A percentile compares a stretch with the other conserved stretches of the same genome.
Conservation (phyloP, 352 stramenopile genomes). For the Globisporangium paddicum region DNA sequence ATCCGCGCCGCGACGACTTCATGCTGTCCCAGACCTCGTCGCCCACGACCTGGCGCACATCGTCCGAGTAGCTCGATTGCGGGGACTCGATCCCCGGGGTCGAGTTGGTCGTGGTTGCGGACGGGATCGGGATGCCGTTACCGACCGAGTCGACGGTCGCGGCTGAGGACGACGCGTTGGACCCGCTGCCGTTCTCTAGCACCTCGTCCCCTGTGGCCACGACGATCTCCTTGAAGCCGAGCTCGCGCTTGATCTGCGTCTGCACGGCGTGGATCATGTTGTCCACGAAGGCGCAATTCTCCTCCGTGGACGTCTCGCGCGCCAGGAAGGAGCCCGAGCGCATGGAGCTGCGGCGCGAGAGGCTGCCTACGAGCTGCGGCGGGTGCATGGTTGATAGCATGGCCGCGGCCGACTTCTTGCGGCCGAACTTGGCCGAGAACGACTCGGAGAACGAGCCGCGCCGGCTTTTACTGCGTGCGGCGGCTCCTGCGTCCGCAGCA, state of each 20-base stretch:
- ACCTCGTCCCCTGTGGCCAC: conserved; percentile 52
- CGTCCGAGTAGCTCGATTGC: conserved; percentile 22
- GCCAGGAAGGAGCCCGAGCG: conserved; percentile 20
- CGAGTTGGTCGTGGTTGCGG: not conserved
- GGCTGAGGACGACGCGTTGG: conserved; percentile 1
- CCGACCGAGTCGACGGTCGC: conserved; percentile 1
- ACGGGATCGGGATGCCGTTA: conserved; percentile 3
- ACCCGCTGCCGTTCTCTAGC: conserved; percentile 3
- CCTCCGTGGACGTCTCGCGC: conserved; percentile 44
- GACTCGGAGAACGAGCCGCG: not conserved
- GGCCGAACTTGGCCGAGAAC: conserved; percentile 5
- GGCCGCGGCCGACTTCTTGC: not conserved
- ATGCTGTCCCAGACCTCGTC: conserved; percentile 20
- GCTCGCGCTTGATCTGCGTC: conserved; percentile 43
- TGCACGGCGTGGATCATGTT: conserved; percentile 65
- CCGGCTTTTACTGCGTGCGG: not conserved
- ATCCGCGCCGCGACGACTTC: conserved; percentile 8
- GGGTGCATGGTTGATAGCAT: conserved; percentile 38
- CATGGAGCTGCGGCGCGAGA: conserved; percentile 31
- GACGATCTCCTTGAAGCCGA: conserved; percentile 64
- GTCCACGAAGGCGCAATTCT: conserved; percentile 59
- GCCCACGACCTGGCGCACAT: conserved; percentile 13
- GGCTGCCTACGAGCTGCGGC: conserved; percentile 27
- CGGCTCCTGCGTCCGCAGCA: not conserved
- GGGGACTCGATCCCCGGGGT: conserved; percentile 3